These are phyloP conservation scores for Verbascum thapsus DNA, from an alignment of 257 asterid species.

Conservation along the genomic window DNA sequence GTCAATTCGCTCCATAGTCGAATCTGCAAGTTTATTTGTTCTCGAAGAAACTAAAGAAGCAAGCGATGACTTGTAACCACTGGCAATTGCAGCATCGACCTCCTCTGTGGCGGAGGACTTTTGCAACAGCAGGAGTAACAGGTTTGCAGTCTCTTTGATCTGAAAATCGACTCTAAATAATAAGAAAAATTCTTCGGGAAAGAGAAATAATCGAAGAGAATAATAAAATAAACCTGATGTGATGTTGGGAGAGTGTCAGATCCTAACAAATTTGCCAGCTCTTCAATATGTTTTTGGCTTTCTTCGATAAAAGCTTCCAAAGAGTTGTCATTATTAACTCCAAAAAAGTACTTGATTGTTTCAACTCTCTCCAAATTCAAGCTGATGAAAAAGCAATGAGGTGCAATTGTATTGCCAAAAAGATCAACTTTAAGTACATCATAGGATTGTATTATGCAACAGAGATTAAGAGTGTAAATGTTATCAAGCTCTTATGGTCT, in stretches of 20 bases:
- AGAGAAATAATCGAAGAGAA: constrained; percentile 7
- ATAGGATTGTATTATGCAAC: not conserved
- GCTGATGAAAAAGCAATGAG: constrained; percentile 49
- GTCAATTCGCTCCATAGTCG: constrained; percentile 54
- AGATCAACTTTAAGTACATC: constrained; percentile 2
- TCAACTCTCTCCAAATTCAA: constrained; percentile 58
- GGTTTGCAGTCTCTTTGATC: constrained; percentile 62
- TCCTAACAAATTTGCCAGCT: constrained; percentile 47
- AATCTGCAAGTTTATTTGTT: constrained; percentile 49
- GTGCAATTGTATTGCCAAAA: constrained; percentile 9
- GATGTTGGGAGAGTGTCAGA: constrained; percentile 35
- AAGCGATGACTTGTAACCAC: constrained; percentile 37
- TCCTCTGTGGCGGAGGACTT: constrained; percentile 48
- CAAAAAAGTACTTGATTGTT: constrained; percentile 68
- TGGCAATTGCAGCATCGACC: constrained; percentile 45
- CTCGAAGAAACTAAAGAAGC: constrained; percentile 53
- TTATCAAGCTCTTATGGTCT: constrained; percentile 7
- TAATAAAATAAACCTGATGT: constrained; percentile 40
- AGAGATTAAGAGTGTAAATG: not conserved
- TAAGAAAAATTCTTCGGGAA: constrained; percentile 9
- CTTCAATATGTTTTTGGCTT: constrained; percentile 62
- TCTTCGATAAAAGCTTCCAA: constrained; percentile 48
- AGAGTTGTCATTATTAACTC: constrained; percentile 43
- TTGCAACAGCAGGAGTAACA: constrained; percentile 57
- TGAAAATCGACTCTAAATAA: constrained; percentile 37